phyloP scores from a whole-genome alignment of 2,329 filamentous ascomycete genomes.

The Chaetomium sp. region DNA sequence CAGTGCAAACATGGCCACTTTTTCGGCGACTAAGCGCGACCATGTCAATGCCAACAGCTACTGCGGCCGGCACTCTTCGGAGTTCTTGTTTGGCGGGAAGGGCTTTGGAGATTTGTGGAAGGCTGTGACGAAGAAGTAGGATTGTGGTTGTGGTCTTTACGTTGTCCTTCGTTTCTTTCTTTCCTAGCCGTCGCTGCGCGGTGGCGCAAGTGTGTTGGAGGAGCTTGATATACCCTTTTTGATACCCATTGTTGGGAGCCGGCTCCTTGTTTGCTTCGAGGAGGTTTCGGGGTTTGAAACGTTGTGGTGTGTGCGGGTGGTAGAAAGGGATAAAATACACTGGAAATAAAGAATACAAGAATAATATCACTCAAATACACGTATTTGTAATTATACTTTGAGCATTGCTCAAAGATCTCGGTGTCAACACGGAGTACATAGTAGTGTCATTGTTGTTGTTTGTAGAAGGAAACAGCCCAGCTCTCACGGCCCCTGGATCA shows the following conservation, averaged over 20 bases:
- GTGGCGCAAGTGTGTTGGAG: neutral
- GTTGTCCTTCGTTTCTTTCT: neutral
- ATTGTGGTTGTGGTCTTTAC: neutral
- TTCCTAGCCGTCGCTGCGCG: neutral
- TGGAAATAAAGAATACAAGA: neutral
- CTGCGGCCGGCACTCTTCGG: slow-evolving; percentile 49
- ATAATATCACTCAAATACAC: too few species aligned
- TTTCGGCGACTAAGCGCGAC: neutral
- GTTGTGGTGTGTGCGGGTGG: neutral
- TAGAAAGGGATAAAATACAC: neutral
- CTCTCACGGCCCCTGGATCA: too few species aligned
- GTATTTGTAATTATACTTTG: too few species aligned
- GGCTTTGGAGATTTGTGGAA: slow-evolving; percentile 40
- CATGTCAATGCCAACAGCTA: slow-evolving; percentile 46
- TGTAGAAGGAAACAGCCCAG: too few species aligned
- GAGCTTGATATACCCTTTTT: neutral
- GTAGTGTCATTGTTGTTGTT: too few species aligned
- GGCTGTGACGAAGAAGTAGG: slow-evolving; percentile 32
- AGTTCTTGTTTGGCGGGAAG: slow-evolving; percentile 46
- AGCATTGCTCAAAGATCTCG: too few species aligned
- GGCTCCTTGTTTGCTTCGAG: neutral
- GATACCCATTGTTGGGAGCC: neutral
- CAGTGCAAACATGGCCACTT: too few species aligned
- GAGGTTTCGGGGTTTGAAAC: neutral
- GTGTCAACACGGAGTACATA: too few species aligned